Base-by-base conservation (phyloP, 441 rosid genomes). In the Bocquillonia castaneifolia region DNA sequence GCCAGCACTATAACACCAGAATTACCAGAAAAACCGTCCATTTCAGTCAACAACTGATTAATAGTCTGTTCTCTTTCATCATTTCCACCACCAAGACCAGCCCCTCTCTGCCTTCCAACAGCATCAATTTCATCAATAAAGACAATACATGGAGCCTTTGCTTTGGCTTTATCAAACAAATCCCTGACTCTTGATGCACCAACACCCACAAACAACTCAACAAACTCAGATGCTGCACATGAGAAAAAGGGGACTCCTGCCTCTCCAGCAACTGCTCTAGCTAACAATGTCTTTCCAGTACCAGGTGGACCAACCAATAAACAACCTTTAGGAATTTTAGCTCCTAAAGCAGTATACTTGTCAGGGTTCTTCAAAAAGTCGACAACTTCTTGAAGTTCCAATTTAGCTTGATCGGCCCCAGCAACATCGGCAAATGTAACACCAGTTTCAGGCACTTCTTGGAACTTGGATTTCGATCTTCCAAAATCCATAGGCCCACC, bases 401-500 rank as follows among this genome's bases (percentile, higher is more conserved):
- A 72, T 73, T 92, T 92, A 1, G 95, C 96, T 73, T 90, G 98
- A 69, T 90, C 96, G 14, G 96, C 98, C 36, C 98, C 96, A 14
- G 96, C 98, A 22, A 92, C 96, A 71, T 92, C 95, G 6, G 86
- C 82, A 67, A 92, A 92, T n/a, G 91, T 78, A 18, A 92, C 93
- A 0, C 98, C 95, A 6, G 96, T 92, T 70, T 92, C 98, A n/a
- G 97, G 97, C 18, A 92, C 96, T 80, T 92, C 98, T 72, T 90
- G 96, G 77, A 90, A 92, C 68, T 90, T 92, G 2, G 98, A 90
- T 74, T 92, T 90, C 69, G 93, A 92, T 31, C 98, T 69, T 32
- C 98, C 98, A 29, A 90, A 90, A 76, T 92, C 98, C 98, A 92
- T 90, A 0, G 96, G 98, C 31, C 98, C 98, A 1, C 98, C 97